Evolutionary conservation across 768 basidiomycete genomes (phyloP), one percentile per base, ranked within the genome.

Genomic region (Daedaleopsis nitida): DNA sequence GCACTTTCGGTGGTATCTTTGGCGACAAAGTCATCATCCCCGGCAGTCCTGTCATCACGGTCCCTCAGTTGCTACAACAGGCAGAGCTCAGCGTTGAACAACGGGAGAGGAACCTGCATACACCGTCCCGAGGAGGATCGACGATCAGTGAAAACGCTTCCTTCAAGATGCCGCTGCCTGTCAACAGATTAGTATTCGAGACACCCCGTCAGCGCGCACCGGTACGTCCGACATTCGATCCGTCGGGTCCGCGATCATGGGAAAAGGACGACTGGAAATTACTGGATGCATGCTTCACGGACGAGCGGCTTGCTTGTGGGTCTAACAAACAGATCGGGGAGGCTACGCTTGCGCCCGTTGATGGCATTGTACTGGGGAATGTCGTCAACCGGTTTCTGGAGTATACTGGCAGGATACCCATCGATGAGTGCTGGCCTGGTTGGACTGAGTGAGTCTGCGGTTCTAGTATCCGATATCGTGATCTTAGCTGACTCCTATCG

Each of bases 281-380:
- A 51, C 77, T 95, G 52, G 92, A 94, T 72, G 83, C 83, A 23
- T 91, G 89, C 67, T 88, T 93, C 63, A 87, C 88, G 12, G 88
- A 90, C 55, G 85, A 88, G 69, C 78, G 89, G 35, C 72, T 89
- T 14, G 78, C 80, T 3, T 65, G 83, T 49, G 84, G 79, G 2
- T 72, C 64, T 65, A 70, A 60, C 42, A 67, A 52, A 59, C 65
- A 72, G 27, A 52, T 66, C n/a, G 69, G 71, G 45, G 75, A 77
- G 42, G 70, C 71, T 10, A 49, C 55, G 17, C 64, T 88, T 48
- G 87, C 80, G 0, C 75, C 82, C 45, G 83, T 82, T 10, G 83
- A 85, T 44, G 73, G 76, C 7, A 79, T 92, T 12, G 74, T 76
- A 2, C 71, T 83, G 1, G 83, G 82, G 3, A 73, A 79, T 32